Conservation (phyloP, 176 grass and related monocot species). For the Triticum turgidum region DNA sequence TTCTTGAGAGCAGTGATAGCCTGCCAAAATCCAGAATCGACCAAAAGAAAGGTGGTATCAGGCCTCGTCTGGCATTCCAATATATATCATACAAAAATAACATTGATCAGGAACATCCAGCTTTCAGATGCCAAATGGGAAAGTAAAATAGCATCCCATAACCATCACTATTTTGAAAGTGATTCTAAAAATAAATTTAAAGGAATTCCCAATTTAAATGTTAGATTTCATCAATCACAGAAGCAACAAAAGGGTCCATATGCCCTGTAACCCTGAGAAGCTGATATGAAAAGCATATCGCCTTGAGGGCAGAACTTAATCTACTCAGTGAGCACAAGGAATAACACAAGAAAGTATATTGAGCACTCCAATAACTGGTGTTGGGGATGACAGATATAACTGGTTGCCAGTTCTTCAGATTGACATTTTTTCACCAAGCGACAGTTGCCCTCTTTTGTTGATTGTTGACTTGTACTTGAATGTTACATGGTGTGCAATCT, state of each 20-base stretch:
- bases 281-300: not conserved
- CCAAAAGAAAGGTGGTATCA: slow-evolving; percentile 12
- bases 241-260: not conserved
- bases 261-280: not conserved
- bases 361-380: not conserved
- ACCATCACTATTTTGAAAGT: not conserved
- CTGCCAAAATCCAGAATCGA: slow-evolving; percentile 40
- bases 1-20: slow-evolving; percentile 96
- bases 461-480: too few species aligned
- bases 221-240: not conserved
- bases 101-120: not conserved
- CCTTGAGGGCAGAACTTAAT: not conserved
- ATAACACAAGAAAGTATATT: not conserved
- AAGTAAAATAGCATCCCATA: not conserved
- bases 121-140: not conserved
- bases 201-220: not conserved
- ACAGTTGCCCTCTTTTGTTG: not conserved
- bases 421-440: slow-evolving; percentile 32
- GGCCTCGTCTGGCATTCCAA: not conserved
- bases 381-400: not conserved
- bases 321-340: not conserved
- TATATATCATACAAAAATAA: not conserved
- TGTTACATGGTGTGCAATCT: too few species aligned
- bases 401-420: slow-evolving; percentile 13
- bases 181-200: not conserved